Percentiles rank a stretch among this genome's conserved stretches.
phyloP scores from a whole-genome alignment of 2,329 filamentous ascomycete species.

The Colletotrichum cuscutae region DNA sequence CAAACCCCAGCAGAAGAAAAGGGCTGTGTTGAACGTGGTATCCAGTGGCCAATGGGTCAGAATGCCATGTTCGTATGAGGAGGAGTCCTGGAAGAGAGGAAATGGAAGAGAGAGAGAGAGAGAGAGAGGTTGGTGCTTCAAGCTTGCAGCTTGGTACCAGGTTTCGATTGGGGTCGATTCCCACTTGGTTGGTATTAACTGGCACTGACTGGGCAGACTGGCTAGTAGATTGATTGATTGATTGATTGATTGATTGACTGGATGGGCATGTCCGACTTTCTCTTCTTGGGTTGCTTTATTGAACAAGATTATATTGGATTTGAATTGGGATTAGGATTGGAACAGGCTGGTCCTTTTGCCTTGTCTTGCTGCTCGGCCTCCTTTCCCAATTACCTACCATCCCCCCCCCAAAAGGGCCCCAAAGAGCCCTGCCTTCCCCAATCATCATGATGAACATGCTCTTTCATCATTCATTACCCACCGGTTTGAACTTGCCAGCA shows the following conservation, averaged over 20 bases:
- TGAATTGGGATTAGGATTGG: background rate
- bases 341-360: background rate
- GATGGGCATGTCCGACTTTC: slow-evolving; percentile 7
- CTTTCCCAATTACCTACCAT: background rate
- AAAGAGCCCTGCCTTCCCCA: background rate
- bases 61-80: no score
- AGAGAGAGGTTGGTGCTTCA: background rate
- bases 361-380: background rate
- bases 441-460: background rate
- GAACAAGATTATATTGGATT: slow-evolving; percentile 12
- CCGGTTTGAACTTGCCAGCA: background rate
- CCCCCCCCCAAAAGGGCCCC: no score
- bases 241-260: background rate
- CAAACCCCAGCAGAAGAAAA: background rate
- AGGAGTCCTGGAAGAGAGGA: background rate
- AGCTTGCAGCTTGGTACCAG: background rate
- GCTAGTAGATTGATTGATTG: background rate
- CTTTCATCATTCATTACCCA: background rate
- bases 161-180: background rate
- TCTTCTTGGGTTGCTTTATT: slow-evolving; percentile 25
- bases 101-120: background rate
- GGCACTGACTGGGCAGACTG: no score
- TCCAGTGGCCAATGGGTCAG: no score
- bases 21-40: no score
- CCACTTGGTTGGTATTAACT: background rate